Conservation (phyloP, 2,329 filamentous ascomycete genomes). For the Diplodia corticola region DNA sequence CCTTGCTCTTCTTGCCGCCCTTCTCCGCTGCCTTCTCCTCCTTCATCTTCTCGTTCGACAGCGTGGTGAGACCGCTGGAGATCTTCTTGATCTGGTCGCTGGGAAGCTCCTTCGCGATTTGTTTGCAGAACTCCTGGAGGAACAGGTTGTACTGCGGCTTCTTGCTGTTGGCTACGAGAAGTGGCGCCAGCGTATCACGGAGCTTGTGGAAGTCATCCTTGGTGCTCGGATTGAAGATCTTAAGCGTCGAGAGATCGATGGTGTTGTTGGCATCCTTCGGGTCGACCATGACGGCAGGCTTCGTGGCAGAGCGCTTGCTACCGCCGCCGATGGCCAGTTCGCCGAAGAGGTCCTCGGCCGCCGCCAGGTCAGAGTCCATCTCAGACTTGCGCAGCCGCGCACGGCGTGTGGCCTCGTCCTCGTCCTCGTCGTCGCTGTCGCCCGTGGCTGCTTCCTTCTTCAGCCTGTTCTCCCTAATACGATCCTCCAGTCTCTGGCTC, state of each 20-base stretch:
- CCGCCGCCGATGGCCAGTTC: constrained; percentile 68
- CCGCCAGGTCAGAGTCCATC: constrained; percentile 82
- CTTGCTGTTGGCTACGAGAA: constrained; percentile 73
- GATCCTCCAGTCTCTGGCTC: constrained; percentile 80
- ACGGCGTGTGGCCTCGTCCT: constrained; percentile 69
- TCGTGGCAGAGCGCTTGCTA: constrained; percentile 68
- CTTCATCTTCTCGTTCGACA: constrained; percentile 97
- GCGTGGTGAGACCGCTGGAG: constrained; percentile 79
- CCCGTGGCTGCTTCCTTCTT: constrained; percentile 58
- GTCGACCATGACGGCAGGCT: constrained; percentile 68
- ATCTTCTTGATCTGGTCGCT: constrained; percentile 98
- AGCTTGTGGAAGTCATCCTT: constrained; percentile 84
- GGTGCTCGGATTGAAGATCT: constrained; percentile 85
- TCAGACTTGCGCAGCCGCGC: constrained; percentile 76
- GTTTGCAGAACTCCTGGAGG: constrained; percentile 86
- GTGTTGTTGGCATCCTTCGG: constrained; percentile 72
- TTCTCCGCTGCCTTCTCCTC: constrained; percentile 95
- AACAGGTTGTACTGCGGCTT: constrained; percentile 90
- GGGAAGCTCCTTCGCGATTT: constrained; percentile 80
- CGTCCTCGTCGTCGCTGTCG: constrained; percentile 62
- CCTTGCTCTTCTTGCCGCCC: constrained; percentile 95
- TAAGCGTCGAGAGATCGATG: constrained; percentile 76
- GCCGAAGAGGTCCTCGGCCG: constrained; percentile 90
- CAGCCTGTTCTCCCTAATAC: constrained; percentile 60
- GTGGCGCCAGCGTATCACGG: constrained; percentile 74